Evolutionary conservation across 148 eudicot genomes (phyloP), one percentile per base, ranked within the genome.

Genomic region (Fagopyrum tataricum): DNA sequence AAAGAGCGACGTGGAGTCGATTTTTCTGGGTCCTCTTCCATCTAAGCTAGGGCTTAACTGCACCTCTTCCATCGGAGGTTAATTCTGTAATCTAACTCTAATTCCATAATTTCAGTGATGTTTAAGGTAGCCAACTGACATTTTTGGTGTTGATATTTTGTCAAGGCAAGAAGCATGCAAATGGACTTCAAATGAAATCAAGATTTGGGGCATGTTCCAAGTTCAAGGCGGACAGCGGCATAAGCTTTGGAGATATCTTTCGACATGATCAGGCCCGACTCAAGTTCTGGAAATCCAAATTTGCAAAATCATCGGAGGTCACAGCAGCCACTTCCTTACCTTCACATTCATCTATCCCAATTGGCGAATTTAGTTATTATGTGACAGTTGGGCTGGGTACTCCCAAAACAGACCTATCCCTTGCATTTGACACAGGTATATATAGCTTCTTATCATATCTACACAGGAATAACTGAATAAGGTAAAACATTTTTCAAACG

Each of bases 191-290:
- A 10, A 23, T 56, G 64, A 31, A 7, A 56, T 56, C 64, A 56
- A 56, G 64, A 18, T 56, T 4, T 10, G 64, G 64, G n/a, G 64
- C 31, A 56, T 56, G 37, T 31, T 56, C 64, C 64, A 56, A 56
- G 64, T 21, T 18, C 20, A 55, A 55, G 62, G 64, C 7, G 23
- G 31, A 13, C 64, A 56, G 13, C 64, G 23, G 23, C 1, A 11
- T 56, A 6, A 56, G 37, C 64, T 56, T 56, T 23, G 64, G 10
- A 0, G 31, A 56, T 31, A 20, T 56, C 64, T 15, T 56, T 31
- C 26, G 6, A 21, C 62, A 4, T 6, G 62, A 56, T 56, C 62
- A 21, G 2, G 26, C 21, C 62, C 64, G 64, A 20, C 13, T 23
- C 3, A 0, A 23, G 3, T 56, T 31, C 21, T 56, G 64, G 64